These are phyloP conservation scores for Plasmodium billcollinsi DNA, from an alignment of 169 alveolate species.

Conservation along the genomic window DNA sequence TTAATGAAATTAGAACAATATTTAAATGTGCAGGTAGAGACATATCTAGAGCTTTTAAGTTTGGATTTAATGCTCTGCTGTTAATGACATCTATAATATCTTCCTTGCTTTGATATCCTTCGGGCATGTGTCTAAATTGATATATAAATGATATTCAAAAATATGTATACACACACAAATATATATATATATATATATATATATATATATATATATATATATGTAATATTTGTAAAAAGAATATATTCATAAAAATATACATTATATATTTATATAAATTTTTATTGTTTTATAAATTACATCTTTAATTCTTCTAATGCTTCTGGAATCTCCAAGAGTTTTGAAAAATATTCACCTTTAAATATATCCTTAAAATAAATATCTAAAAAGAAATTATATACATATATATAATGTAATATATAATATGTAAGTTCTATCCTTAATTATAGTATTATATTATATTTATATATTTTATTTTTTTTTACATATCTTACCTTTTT, in stretches of 20 bases:
- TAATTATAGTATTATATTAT: not conserved
- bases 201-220: not conserved
- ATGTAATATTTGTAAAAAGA: not conserved
- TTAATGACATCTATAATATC: slow-evolving; percentile 57
- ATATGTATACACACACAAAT: not conserved
- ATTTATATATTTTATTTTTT: slow-evolving; percentile 7
- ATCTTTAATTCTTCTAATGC: slow-evolving; percentile 67
- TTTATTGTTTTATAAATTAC: slow-evolving; percentile 7
- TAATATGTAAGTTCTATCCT: no score
- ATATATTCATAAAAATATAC: not conserved
- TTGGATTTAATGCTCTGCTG: slow-evolving; percentile 40
- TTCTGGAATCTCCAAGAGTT: slow-evolving; percentile 62
- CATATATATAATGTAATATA: slow-evolving; percentile 2
- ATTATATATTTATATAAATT: slow-evolving; percentile 1
- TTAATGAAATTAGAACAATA: slow-evolving; percentile 55
- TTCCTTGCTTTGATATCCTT: slow-evolving; percentile 57
- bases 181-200: not conserved
- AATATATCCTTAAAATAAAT: slow-evolving; percentile 64
- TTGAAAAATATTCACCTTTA: slow-evolving; percentile 40
- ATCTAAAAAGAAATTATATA: slow-evolving; percentile 11
- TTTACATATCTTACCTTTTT: slow-evolving; percentile 25
- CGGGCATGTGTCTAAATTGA: slow-evolving; percentile 68
- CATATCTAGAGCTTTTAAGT: slow-evolving; percentile 48
- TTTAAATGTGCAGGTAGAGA: slow-evolving; percentile 56
- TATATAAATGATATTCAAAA: not conserved